phyloP scores from a whole-genome alignment of 106 monocot species.

The Xerophyta viscosa region DNA sequence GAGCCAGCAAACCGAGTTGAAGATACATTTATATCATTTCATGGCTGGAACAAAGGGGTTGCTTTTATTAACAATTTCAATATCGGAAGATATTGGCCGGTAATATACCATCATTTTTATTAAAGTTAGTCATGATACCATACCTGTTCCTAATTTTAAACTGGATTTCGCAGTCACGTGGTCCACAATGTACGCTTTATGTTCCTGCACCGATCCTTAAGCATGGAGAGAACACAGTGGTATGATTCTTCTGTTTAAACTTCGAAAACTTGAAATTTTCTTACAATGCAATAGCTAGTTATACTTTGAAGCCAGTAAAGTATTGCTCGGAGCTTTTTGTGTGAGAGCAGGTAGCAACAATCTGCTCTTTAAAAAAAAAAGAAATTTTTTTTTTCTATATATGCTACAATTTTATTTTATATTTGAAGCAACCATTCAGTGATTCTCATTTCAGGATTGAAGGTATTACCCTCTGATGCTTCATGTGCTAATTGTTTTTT shows the following conservation, averaged over 20 bases:
- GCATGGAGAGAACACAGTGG: constrained; percentile 72
- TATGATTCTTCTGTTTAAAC: constrained; percentile 34
- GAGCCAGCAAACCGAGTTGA: constrained; percentile 29
- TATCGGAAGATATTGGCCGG: constrained; percentile 96
- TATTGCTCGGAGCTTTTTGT: no score
- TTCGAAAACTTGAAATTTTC: background rate
- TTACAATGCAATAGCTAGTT: background rate
- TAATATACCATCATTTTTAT: constrained; percentile 12
- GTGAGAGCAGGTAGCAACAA: no score
- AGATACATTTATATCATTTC: constrained; percentile 86
- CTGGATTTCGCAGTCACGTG: constrained; percentile 34
- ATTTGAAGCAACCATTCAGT: no score
- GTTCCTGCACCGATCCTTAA: constrained; percentile 87
- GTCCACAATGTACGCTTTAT: constrained; percentile 94
- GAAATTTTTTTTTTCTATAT: no score
- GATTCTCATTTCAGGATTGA: no score
- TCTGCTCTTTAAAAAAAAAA: no score
- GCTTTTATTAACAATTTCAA: constrained; percentile 97
- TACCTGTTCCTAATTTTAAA: constrained; percentile 1
- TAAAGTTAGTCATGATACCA: background rate
- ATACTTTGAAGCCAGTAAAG: background rate
- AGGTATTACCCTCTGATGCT: no score
- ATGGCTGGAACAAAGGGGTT: constrained; percentile 88
- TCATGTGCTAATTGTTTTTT: no score
- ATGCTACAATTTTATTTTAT: no score